Percentiles rank a stretch among this genome's conserved stretches.
These are phyloP conservation scores for Kodamaea kaohsiungensis DNA, from an alignment of 805 yeast species.

Conservation along the genomic window DNA sequence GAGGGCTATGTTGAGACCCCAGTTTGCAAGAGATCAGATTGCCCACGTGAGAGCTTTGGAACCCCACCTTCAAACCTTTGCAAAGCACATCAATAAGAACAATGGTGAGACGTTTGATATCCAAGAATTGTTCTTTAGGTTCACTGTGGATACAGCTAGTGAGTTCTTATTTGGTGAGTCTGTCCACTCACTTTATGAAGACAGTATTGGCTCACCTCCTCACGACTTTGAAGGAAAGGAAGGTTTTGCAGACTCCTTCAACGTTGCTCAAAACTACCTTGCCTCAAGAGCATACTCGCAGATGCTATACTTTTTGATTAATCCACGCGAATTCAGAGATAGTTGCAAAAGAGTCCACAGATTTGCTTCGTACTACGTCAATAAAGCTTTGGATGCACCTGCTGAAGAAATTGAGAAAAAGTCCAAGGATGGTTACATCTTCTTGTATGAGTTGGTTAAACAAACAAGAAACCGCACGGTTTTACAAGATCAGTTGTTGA, in stretches of 20 bases:
- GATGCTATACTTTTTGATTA: slow-evolving; percentile 19
- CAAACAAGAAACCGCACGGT: slow-evolving; percentile 26
- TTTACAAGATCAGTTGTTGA: slow-evolving; percentile 28
- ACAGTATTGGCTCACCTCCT: slow-evolving; percentile 15
- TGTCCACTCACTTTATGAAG: slow-evolving; percentile 30
- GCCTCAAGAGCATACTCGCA: slow-evolving; percentile 36
- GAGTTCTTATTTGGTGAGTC: slow-evolving; percentile 45
- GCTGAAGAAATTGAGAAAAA: slow-evolving; percentile 18
- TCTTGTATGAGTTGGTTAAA: slow-evolving; percentile 30
- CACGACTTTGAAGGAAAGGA: slow-evolving; percentile 21
- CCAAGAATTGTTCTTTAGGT: slow-evolving; percentile 33
- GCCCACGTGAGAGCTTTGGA: slow-evolving; percentile 28
- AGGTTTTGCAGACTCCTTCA: slow-evolving; percentile 37
- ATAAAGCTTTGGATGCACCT: slow-evolving; percentile 14
- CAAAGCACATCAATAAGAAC: slow-evolving; percentile 16
- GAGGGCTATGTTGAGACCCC: slow-evolving; percentile 29
- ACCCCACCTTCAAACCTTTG: slow-evolving; percentile 22
- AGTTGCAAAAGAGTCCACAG: slow-evolving; percentile 32
- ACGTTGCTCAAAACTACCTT: slow-evolving; percentile 32
- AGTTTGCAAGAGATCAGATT: slow-evolving; percentile 28
- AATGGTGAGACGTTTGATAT: slow-evolving; percentile 31
- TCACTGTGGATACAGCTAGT: slow-evolving; percentile 43
- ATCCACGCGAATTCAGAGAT: slow-evolving; percentile 29
- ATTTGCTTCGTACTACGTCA: slow-evolving; percentile 22
- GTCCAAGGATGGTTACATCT: slow-evolving; percentile 23